Evolutionary conservation across 345 rosid genomes (phyloP), one percentile per base, ranked within the genome.

Genomic region (Barbarea vulgaris): DNA sequence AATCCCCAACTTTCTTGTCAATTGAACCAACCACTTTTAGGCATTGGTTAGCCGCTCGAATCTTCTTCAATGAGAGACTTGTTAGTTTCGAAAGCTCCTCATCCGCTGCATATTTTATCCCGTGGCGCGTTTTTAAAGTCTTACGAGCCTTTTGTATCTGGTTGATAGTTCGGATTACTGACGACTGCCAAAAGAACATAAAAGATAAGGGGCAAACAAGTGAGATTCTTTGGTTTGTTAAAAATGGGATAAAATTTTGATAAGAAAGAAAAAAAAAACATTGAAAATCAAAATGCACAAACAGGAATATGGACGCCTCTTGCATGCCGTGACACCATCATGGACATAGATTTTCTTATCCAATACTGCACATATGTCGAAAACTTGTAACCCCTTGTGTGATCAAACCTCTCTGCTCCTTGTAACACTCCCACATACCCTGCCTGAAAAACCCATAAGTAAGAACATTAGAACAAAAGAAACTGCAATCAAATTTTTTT

Each of bases 321-420:
- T 39, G 86, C 84, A 81, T 84, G 82, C 48, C 48, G 86, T 34
- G 86, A 60, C 42, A 88, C 94, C 82, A 81, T 80, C 81, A 67
- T 81, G 56, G 83, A 85, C 85, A 90, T 84, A 4, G 91, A 86
- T 71, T 88, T 90, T 65, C 89, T 83, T 72, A 93, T 87, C 98
- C 98, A 93, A 75, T 83, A 88, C 58, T 87, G 96, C 34, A 88
- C 91, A 82, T 93, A 93, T 22, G 98, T 93, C 3, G 96, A 90
- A 79, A 93, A 90, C 84, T 73, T 88, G 82, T 79, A 86, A 70
- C 98, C 98, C 79, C 89, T 90, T 22, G 90, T 79, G 78, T 76
- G 89, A 84, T 93, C 95, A 66, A 93, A 93, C 79, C 90, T 85
- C 67, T 86, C 90, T 51, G 96, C 94, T 37, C 96, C 98, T 82